Base-by-base conservation (phyloP, 805 yeast genomes). In the Candida easanensis region DNA sequence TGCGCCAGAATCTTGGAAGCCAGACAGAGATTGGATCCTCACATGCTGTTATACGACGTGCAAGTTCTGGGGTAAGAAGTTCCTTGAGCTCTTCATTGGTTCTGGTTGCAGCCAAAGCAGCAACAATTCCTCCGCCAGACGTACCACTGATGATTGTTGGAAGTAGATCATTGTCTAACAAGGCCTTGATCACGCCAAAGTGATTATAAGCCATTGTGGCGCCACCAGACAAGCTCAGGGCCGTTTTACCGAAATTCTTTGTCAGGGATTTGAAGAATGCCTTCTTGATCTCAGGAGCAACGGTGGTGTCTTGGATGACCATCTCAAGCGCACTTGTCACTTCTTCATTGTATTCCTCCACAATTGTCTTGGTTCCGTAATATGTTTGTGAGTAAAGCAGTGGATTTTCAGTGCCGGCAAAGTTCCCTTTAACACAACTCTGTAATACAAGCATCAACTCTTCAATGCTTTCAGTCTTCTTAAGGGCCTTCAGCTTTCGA, bases 161-260 rank as follows among this genome's bases (percentile, higher is more conserved):
- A 39, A 85, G 64, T 38, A 77, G 63, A 57, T 81, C 83, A 44
- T 76, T 74, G 45, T 86, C 89, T 5, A 84, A 62, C 31, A 86
- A 61, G 0, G 89, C 90, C 49, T 80, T 81, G 21, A 84, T 72
- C 3, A 85, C 77, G 3, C 95, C 95, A 62, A 84, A 81, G 61
- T 85, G 95, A 25, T 81, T 78, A 52, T 83, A 82, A 1, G 90
- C 79, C 60, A 85, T 86, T 23, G 85, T 76, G 1, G 89, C 95
- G 19, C 93, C 95, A 4, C 95, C 93, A 43, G 84, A 76, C 21
- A 85, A 67, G 49, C 88, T 80, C 14, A 85, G 64, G 0, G 91
- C 89, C 0, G 88, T 70, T 45, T 76, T 76, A 8, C 95, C 95
- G 57, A 76, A 81, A 57, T 83, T 83, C 56, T 76, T 76, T 61